Conservation (phyloP, 495 filamentous ascomycete genomes). For the Aspergillus egyptiacus region DNA sequence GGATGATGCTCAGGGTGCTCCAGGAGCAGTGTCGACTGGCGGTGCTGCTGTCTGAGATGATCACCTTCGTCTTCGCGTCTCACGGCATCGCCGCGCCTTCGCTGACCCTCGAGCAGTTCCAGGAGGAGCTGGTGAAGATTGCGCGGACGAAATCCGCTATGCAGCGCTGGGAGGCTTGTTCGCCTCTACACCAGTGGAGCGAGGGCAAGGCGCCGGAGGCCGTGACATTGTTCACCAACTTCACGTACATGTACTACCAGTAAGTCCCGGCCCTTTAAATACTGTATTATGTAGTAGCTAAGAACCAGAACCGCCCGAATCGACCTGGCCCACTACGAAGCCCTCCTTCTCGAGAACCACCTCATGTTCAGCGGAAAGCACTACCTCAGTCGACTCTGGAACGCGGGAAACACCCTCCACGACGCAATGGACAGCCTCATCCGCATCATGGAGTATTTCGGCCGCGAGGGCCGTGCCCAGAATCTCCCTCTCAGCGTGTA, state of each 20-base stretch:
- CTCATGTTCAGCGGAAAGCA: conserved; percentile 8
- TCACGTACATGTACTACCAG: conserved; percentile 50
- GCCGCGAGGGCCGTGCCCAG: conserved; percentile 18
- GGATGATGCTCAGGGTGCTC: conserved; percentile 35
- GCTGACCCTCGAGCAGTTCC: conserved; percentile 15
- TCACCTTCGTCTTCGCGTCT: conserved; percentile 36
- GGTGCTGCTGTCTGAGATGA: conserved; percentile 40
- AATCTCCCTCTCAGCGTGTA: conserved; percentile 31
- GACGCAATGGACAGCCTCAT: conserved; percentile 22
- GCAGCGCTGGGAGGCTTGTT: conserved; percentile 19
- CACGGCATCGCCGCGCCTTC: conserved; percentile 11
- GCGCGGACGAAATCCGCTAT: conserved; percentile 17
- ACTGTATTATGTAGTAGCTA: neutral
- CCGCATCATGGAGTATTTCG: conserved; percentile 29
- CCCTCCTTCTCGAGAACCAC: conserved; percentile 25
- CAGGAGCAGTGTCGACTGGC: conserved; percentile 42
- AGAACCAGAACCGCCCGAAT: conserved; percentile 20
- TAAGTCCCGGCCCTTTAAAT: conserved; percentile 19
- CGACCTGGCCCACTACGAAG: conserved; percentile 25
- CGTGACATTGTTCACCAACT: conserved; percentile 34
- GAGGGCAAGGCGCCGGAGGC: conserved; percentile 22
- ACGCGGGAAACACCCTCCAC: conserved; percentile 19
- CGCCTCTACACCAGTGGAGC: conserved; percentile 5
- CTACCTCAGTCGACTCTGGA: conserved; percentile 13
- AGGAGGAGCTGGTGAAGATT: conserved; percentile 11